Evolutionary conservation across 352 stramenopile genomes (phyloP), one percentile per base, ranked within the genome.

Genomic region (Globisporangium solare): DNA sequence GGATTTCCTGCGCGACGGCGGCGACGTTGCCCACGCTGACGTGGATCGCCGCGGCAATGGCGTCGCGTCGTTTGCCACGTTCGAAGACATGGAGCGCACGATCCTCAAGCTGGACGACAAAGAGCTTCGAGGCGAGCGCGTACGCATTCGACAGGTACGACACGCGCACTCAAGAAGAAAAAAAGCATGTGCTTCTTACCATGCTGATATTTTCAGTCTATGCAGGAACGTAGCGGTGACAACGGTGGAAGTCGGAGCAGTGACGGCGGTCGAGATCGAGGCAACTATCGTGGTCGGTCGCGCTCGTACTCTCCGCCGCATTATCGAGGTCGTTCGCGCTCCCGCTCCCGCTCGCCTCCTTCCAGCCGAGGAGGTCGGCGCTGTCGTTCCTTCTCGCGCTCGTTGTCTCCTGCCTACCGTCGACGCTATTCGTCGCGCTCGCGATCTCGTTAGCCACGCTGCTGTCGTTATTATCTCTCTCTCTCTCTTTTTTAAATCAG

Each of bases 11-110:
- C 70, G 68, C 2, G 63, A 71, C 40, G 75, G 69, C 0, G 79
- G 73, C 24, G 83, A 91, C 51, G 80, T 91, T 18, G 67, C 85
- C 18, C 71, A 86, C 54, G 71, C 69, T 7, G 74, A 91, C 48
- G 80, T 91, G 41, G 79, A 93, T 63, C 68, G 74, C 1, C 73
- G 76, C 42, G 83, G 83, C 6, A 78, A 72, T 57, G 83, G 79
- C 6, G 70, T 67, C 14, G 83, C 79, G 1, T 89, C 74, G 4
- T 93, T 93, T 48, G 68, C 70, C n/a, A 83, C 79, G 0, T 61
- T 58, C 1, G 66, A 86, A 15, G 76, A 91, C 47, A 75, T 91
- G 66, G 51, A 71, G 27, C 71, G 68, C 17, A 79, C 75, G 2
- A 76, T 93, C 11, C 54, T 54, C 2, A 84, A 79, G 52, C 53